Evolutionary conservation across 306 rosid genomes (phyloP).

Genomic region (Vigna nakashimae): DNA sequence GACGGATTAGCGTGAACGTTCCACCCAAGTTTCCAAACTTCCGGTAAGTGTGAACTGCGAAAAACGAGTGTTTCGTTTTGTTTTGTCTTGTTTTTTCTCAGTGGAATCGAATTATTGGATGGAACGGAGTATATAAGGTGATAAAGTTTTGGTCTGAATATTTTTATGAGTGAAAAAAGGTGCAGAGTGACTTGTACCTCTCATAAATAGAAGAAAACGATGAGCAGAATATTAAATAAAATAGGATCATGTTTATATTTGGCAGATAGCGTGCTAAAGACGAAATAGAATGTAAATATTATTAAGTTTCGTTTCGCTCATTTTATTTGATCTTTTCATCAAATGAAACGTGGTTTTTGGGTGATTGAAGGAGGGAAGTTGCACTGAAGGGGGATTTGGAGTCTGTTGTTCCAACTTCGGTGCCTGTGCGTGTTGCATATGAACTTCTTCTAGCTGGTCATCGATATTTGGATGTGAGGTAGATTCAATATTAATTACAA

Average conservation of each 20-base stretch:
- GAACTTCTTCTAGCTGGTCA: conserved; percentile 95
- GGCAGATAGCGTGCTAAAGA: neutral
- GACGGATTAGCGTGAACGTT: neutral
- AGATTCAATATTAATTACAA: neutral
- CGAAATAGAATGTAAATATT: neutral
- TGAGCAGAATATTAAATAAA: neutral
- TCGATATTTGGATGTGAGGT: conserved; percentile 91
- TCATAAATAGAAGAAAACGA: neutral
- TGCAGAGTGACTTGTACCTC: no score
- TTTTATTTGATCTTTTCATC: neutral
- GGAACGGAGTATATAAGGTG: neutral
- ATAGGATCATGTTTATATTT: neutral
- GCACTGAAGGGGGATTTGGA: conserved; percentile 58
- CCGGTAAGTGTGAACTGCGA: conserved; percentile 37
- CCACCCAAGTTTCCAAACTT: conserved; percentile 36
- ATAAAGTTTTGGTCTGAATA: neutral
- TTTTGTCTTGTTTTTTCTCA: neutral
- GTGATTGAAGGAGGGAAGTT: conserved; percentile 52
- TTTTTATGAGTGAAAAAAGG: neutral
- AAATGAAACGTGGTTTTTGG: neutral
- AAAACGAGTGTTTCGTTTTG: neutral
- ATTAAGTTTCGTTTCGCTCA: neutral
- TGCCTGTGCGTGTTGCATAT: conserved; percentile 84
- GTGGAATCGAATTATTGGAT: neutral
- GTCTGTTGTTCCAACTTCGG: conserved; percentile 71